phyloP scores from a whole-genome alignment of 148 eudicot genomes.

The Chenopodium suecicum region DNA sequence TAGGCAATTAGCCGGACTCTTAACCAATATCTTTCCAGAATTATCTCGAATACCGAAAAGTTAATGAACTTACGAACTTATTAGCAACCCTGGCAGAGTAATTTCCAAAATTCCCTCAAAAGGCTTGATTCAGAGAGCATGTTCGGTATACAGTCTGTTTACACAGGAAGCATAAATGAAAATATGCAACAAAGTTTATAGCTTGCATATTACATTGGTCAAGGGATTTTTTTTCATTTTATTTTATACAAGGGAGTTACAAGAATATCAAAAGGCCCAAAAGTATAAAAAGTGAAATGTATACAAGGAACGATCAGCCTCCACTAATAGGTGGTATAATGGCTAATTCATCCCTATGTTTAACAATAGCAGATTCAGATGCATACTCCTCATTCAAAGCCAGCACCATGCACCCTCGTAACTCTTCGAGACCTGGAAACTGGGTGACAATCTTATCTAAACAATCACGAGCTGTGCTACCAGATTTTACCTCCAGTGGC shows the following conservation, averaged over 20 bases:
- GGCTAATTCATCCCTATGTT: constrained; percentile 80
- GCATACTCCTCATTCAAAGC: constrained; percentile 93
- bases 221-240: neutral
- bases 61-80: no score
- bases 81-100: no score
- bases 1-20: no score
- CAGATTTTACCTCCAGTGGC: constrained; percentile 58
- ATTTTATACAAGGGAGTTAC: neutral
- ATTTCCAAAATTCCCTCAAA: neutral
- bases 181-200: neutral
- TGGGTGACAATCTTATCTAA: constrained; percentile 49
- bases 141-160: neutral
- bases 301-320: constrained; percentile 42
- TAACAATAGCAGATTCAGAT: constrained; percentile 51
- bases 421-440: constrained; percentile 72
- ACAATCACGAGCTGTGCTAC: constrained; percentile 78
- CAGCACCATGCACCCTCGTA: constrained; percentile 74
- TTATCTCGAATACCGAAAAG: no score
- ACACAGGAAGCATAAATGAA: neutral
- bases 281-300: neutral
- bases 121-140: neutral
- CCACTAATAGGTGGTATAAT: constrained; percentile 97
- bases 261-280: neutral
- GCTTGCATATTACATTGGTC: constrained; percentile 10
- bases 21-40: no score